These are phyloP conservation scores for Alloascoidea africana DNA, from an alignment of 805 yeast species.

Conservation along the genomic window DNA sequence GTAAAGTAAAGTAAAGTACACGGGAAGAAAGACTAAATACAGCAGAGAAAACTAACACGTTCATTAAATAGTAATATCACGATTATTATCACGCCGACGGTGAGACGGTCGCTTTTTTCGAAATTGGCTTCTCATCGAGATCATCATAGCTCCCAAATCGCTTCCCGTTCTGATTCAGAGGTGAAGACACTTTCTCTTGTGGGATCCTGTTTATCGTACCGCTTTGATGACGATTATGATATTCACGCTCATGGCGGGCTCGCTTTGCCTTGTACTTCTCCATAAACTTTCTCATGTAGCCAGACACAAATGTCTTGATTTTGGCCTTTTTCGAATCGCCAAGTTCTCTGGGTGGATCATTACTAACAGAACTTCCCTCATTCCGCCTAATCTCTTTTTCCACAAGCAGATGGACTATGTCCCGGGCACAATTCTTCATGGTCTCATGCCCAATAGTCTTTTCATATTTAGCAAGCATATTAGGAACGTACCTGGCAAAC, in stretches of 20 bases:
- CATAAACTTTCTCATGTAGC: constrained; percentile 51
- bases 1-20: no score
- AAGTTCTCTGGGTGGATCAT: constrained; percentile 33
- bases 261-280: not conserved
- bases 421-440: constrained; percentile 65
- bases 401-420: constrained; percentile 51
- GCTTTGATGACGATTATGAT: no score
- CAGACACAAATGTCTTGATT: constrained; percentile 44
- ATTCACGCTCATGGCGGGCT: no score
- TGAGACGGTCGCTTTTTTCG: no score
- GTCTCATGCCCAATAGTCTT: constrained; percentile 55
- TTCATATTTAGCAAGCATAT: constrained; percentile 52
- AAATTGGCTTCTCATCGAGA: no score
- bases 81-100: no score
- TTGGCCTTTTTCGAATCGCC: constrained; percentile 53
- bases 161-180: constrained; percentile 8
- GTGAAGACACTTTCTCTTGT: no score
- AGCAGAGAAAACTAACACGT: no score
- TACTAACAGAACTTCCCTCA: constrained; percentile 15
- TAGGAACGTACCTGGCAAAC: constrained; percentile 71
- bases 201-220: no score
- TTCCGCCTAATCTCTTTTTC: constrained; percentile 50
- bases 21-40: no score
- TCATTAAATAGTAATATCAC: no score
- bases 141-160: no score